A percentile compares a stretch with the other conserved stretches of the same genome.
phyloP scores from a whole-genome alignment of 1,284 basidiomycete species.

The Pterula multifida region DNA sequence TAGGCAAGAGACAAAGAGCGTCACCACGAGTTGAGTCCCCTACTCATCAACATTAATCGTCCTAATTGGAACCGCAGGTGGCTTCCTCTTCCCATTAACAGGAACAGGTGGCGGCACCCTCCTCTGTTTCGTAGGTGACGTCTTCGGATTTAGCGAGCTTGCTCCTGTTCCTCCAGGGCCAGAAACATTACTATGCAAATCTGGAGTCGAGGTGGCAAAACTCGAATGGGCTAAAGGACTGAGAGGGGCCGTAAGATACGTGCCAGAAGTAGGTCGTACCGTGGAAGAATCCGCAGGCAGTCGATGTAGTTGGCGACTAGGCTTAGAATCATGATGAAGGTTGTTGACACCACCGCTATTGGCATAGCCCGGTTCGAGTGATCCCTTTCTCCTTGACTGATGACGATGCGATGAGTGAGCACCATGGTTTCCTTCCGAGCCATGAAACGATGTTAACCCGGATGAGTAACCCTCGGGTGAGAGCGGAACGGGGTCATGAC shows the following conservation, averaged over 20 bases:
- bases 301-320: neutral
- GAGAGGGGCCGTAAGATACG: neutral
- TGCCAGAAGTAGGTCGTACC: neutral
- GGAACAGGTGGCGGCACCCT: slow-evolving; percentile 15
- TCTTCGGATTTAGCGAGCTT: slow-evolving; percentile 1
- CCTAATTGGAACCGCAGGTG: slow-evolving; percentile 18
- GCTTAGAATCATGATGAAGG: neutral
- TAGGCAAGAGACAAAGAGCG: no score
- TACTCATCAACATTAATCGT: slow-evolving; percentile 10
- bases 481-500: neutral
- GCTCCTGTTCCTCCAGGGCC: neutral
- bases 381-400: neutral
- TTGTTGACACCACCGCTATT: slow-evolving; percentile 1
- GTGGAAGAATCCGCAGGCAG: neutral
- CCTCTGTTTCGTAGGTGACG: slow-evolving; percentile 4
- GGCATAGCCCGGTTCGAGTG: neutral
- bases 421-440: no score
- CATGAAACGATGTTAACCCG: no score
- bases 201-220: neutral
- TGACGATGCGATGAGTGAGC: no score
- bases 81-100: slow-evolving; percentile 14
- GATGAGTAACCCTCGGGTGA: no score
- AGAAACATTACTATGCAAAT: neutral
- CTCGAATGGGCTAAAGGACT: neutral
- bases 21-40: no score